phyloP scores from a whole-genome alignment of 2,329 filamentous ascomycete species.

The Grosmannia huntii region DNA sequence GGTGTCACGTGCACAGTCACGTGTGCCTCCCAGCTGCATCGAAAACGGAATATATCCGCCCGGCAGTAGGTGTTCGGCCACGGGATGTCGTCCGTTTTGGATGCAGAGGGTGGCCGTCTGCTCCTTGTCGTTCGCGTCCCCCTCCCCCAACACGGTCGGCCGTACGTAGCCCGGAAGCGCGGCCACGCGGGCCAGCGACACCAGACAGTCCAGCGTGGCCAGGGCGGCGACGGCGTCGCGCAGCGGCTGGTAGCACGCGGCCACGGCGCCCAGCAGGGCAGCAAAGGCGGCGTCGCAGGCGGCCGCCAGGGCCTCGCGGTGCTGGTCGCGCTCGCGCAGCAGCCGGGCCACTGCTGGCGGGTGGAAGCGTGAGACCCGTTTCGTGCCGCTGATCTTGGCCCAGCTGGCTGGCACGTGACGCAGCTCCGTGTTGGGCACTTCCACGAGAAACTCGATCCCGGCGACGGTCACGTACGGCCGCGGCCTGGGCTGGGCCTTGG shows the following conservation, averaged over 20 bases:
- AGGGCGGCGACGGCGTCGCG: slow-evolving; percentile 80
- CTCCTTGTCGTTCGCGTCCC: slow-evolving; percentile 17
- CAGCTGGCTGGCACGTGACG: slow-evolving; percentile 88
- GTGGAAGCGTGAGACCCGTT: slow-evolving; percentile 84
- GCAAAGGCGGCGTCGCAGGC: slow-evolving; percentile 79
- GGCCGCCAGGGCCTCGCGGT: slow-evolving; percentile 84
- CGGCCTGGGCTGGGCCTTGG: slow-evolving; percentile 26
- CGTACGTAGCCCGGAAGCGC: slow-evolving; percentile 78
- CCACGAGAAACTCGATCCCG: slow-evolving; percentile 89
- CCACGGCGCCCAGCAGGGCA: slow-evolving; percentile 58
- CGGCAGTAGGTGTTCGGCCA: slow-evolving; percentile 83
- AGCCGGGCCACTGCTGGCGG: slow-evolving; percentile 79
- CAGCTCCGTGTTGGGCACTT: slow-evolving; percentile 70
- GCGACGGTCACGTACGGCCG: slow-evolving; percentile 73
- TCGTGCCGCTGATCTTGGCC: slow-evolving; percentile 90
- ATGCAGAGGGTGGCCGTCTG: slow-evolving; percentile 42
- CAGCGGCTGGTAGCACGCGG: slow-evolving; percentile 75
- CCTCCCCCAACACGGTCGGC: slow-evolving; percentile 50
- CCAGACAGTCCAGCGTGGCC: slow-evolving; percentile 76
- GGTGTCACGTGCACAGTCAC: too few species aligned
- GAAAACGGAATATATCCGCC: slow-evolving; percentile 86
- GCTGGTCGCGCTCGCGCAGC: slow-evolving; percentile 79
- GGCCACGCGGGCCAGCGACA: slow-evolving; percentile 76
- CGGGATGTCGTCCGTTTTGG: slow-evolving; percentile 71
- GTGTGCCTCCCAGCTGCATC: slow-evolving; percentile 51